Evolutionary conservation across 768 basidiomycete genomes (phyloP).

Genomic region (Lactarius hengduanensis): DNA sequence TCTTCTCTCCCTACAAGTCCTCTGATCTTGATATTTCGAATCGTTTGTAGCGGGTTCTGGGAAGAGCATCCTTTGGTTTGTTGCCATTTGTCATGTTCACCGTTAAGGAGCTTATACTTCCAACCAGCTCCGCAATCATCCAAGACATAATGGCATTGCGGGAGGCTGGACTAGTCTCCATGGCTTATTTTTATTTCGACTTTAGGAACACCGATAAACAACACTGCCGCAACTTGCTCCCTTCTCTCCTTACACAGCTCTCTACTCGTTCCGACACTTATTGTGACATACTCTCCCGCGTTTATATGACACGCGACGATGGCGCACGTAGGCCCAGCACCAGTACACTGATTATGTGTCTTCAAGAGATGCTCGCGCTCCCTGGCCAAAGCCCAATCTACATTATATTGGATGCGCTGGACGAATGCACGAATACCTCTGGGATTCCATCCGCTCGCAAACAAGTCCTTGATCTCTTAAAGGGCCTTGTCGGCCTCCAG

Average conservation of each 20-base stretch:
- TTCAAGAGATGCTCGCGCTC: not conserved
- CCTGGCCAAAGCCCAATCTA: not conserved
- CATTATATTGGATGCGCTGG: not conserved
- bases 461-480: not conserved
- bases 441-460: not conserved
- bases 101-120: not conserved
- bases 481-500: not conserved
- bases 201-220: too few relatives aligned
- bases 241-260: not conserved
- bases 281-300: not conserved
- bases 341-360: not conserved
- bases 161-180: not conserved
- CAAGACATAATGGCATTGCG: too few relatives aligned
- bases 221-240: not conserved
- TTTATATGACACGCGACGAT: too few relatives aligned
- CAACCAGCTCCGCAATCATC: not conserved
- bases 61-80: constrained; percentile 2
- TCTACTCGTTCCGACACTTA: not conserved
- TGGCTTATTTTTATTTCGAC: not conserved
- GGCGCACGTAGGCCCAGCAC: too few relatives aligned
- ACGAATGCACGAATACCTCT: constrained; percentile 1
- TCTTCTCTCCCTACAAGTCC: not conserved
- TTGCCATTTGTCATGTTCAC: not conserved
- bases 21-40: not conserved
- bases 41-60: too few relatives aligned